These are phyloP conservation scores for Globisporangium uncinulatum DNA, from an alignment of 352 stramenopile genomes.

Conservation along the genomic window DNA sequence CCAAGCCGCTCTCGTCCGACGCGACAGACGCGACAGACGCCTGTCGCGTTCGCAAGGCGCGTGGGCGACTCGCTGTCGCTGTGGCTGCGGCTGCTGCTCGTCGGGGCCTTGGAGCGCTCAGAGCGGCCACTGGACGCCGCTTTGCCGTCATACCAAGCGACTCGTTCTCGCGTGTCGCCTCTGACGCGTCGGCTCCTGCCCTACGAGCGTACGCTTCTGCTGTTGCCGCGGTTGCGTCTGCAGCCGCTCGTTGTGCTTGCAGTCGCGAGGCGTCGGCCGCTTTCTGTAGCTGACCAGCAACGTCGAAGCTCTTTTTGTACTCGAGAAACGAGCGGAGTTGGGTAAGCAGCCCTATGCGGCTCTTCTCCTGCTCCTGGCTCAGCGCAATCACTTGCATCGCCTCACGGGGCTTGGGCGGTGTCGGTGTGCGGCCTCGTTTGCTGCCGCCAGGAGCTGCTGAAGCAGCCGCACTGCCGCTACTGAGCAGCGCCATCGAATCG, in stretches of 20 bases:
- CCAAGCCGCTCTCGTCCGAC: slow-evolving; percentile 26
- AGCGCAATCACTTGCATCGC: slow-evolving; percentile 3
- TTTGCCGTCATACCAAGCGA: too few species aligned
- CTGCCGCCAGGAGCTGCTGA: neutral
- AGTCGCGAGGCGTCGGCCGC: neutral
- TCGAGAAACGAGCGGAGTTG: slow-evolving; percentile 5
- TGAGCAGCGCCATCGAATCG: slow-evolving; percentile 3
- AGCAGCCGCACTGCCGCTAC: neutral
- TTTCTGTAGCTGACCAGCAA: neutral
- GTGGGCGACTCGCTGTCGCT: neutral
- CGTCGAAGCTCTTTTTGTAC: neutral
- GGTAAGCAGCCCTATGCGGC: slow-evolving; percentile 4
- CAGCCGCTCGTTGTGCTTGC: neutral
- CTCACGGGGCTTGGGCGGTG: neutral
- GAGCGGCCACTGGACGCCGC: too few species aligned
- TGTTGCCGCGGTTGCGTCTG: neutral
- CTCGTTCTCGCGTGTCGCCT: too few species aligned
- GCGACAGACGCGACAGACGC: slow-evolving; percentile 18
- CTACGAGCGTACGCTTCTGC: too few species aligned
- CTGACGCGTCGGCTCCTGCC: too few species aligned
- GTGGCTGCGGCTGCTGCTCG: neutral
- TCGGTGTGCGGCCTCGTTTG: neutral
- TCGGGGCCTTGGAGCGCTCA: too few species aligned
- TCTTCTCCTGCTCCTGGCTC: slow-evolving; percentile 6
- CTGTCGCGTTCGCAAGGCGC: neutral